These are phyloP conservation scores for Ophiostoma novo-ulmi DNA, from an alignment of 2,329 filamentous ascomycete genomes.

Conservation along the genomic window DNA sequence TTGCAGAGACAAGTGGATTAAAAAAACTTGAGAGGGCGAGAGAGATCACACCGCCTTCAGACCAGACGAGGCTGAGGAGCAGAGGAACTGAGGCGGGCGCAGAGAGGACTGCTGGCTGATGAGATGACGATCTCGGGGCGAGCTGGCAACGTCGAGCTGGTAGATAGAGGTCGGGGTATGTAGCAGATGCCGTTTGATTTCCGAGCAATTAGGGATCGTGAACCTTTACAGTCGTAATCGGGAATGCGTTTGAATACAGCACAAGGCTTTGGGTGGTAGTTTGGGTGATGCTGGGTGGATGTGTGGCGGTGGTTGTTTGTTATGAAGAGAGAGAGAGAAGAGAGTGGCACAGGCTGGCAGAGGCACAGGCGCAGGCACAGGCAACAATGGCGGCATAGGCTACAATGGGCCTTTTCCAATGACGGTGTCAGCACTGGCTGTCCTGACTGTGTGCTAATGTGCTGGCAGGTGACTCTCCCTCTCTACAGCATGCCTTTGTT, in stretches of 20 bases:
- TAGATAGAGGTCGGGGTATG: not conserved
- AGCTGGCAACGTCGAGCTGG: not conserved
- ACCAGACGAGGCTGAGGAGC: constrained; percentile 4
- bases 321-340: not conserved
- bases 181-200: not conserved
- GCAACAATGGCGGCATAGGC: not conserved
- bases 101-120: not conserved
- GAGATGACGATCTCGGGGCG: not conserved
- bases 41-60: constrained; percentile 6
- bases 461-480: constrained; percentile 19
- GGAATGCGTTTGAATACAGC: not conserved
- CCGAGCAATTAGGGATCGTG: not conserved
- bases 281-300: not conserved
- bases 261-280: not conserved
- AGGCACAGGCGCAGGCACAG: not conserved
- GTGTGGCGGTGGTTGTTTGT: constrained; percentile 9
- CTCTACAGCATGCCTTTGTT: not conserved
- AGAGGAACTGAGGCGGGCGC: not conserved
- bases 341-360: not conserved
- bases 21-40: not conserved
- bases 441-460: not conserved
- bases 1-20: not conserved
- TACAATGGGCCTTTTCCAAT: not conserved
- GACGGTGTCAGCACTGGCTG: not conserved
- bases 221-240: not conserved